Base-by-base conservation (phyloP, 2,329 filamentous ascomycete genomes). In the Botrytis sinoallii region DNA sequence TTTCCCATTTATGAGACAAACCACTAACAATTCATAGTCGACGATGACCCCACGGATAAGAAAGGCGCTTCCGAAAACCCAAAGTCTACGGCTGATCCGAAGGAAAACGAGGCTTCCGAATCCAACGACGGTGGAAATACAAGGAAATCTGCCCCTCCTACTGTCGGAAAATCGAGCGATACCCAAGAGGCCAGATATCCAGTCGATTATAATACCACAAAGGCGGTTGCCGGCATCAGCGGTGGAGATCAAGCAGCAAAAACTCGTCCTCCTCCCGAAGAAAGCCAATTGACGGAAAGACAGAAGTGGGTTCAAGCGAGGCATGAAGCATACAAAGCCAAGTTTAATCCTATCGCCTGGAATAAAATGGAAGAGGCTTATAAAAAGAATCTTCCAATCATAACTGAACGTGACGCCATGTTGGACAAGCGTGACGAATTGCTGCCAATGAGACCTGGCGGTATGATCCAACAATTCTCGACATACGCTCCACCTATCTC, bases 121-220 rank as follows among this genome's bases (percentile, higher is more conserved):
- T 55, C 25, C 25, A n/a, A 55, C 0, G 5, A n/a, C 48, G 10
- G 25, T 52, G 3, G 14, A 52, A 25, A 4, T 4, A 5, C 46
- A 0, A 22, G 1, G 6, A 14, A 5, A n/a, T 25, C 10, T 6
- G 48, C 0, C 14, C 14, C 10, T 52, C 10, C 48, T 52, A n/a
- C 25, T 3, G 12, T 1, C 12, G 8, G 0, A 52, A 7, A n/a
- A 2, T 0, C 7, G 2, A n/a, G 7, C 1, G 48, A 55, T n/a
- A 55, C 5, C 25, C 25, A 0, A 55, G 48, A n/a, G 0, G 12
- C 12, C 1, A 16, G 2, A 55, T 5, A 16, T n/a, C 12, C 12
- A n/a, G 6, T 1, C 48, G 48, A 55, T 0, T 55, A 1, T 3
- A 25, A 55, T 16, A n/a, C 14, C 5, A 8, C 25, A 55, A n/a